These are phyloP conservation scores for Fusarium concolor DNA, from an alignment of 2,329 filamentous ascomycete genomes.

Conservation along the genomic window DNA sequence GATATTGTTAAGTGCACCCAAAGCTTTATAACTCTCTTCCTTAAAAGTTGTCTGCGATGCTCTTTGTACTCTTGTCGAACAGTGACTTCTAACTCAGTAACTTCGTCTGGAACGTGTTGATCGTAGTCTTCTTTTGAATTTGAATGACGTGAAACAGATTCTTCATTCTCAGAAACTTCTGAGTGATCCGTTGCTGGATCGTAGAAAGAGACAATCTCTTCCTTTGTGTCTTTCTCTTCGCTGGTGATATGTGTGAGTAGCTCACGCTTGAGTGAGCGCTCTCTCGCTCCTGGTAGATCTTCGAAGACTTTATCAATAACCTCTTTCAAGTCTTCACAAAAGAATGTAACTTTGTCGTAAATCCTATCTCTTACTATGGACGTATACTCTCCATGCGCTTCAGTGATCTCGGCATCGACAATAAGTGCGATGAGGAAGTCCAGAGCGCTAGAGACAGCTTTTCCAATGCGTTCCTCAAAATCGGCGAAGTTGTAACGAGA, in stretches of 20 bases:
- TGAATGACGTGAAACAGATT: background rate
- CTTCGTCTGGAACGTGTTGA: background rate
- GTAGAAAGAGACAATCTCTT: too few species aligned
- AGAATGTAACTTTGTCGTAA: background rate
- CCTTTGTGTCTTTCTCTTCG: background rate
- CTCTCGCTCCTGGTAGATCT: background rate
- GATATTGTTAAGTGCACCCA: background rate
- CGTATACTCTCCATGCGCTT: too few species aligned
- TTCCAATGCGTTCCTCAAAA: background rate
- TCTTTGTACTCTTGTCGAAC: background rate
- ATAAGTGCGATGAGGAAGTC: background rate
- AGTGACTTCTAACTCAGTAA: too few species aligned
- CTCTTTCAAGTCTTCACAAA: background rate
- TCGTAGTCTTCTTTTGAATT: background rate
- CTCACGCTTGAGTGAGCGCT: background rate
- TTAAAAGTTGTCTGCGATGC: background rate
- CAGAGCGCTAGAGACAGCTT: background rate
- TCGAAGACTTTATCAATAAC: background rate
- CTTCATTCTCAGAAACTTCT: too few species aligned
- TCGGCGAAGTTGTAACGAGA: background rate
- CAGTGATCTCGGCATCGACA: background rate
- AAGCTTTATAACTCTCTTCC: background rate
- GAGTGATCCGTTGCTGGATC: too few species aligned
- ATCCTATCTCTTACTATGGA: background rate
- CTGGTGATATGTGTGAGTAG: background rate